Evolutionary conservation across 192 early-diverging fungal genomes (phyloP), one percentile per base, ranked within the genome.

Genomic region (Helicostylum pulchrum): DNA sequence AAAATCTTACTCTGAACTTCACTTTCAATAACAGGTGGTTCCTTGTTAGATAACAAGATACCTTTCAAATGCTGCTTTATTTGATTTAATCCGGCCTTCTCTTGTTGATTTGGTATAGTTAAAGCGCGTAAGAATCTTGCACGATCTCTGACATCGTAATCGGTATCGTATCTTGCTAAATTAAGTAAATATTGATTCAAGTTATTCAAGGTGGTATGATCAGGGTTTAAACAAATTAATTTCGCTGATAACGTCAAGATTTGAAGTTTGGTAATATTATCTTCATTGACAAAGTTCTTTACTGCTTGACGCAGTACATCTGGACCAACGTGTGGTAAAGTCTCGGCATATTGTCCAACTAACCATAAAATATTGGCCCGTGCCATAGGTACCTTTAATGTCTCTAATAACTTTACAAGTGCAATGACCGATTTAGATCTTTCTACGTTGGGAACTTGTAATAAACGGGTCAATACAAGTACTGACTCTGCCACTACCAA

Each of bases 131-230:
- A 72, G 55, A 93, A 83, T 47, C 97, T 75, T 9, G 91, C 90
- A 11, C 94, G 85, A 63, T 99, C 97, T 20, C 97, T 81, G 2
- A 98, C 87, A 67, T 95, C 93, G 62, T 89, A 96, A 67, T 88
- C 81, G 17, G 83, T 73, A 73, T 99, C 97, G 67, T 88, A 97
- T n/a, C 90, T 77, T 1, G 95, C 94, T 62, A 99, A 73, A 43
- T 93, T 86, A 49, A 95, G 84, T 31, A 93, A 68, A 73, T 95
- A 93, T 48, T 87, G 79, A 44, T 88, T 82, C 19, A 94, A 63
- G 0, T 76, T 68, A 5, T 63, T 62, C 42, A 84, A 58, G 0
- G 75, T 83, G 23, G 76, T 51, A 39, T 82, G 66, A 19, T 52
- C 55, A n/a, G 77, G 74, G 48, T 82, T 69, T 30, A 78, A 53